Conservation (phyloP, 805 yeast genomes). For the Monosporozyma aquatica region DNA sequence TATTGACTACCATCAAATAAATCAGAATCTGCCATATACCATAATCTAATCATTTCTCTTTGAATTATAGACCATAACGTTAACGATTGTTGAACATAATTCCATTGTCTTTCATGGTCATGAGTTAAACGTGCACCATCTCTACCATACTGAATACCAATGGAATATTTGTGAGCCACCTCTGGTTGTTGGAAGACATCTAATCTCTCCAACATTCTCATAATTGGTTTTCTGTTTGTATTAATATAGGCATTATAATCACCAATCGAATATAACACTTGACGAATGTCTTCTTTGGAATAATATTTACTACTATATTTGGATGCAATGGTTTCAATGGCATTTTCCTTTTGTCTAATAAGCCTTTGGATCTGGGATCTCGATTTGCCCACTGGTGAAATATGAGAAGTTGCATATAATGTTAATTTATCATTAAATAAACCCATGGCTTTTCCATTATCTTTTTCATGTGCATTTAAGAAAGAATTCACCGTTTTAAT, state of each 20-base stretch:
- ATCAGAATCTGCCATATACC: slow-evolving; percentile 73
- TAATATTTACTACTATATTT: slow-evolving; percentile 38
- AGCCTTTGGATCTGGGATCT: slow-evolving; percentile 46
- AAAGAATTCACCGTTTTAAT: slow-evolving; percentile 50
- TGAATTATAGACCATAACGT: slow-evolving; percentile 69
- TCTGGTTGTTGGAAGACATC: slow-evolving; percentile 40
- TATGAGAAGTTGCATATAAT: slow-evolving; percentile 58
- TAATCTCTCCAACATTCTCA: slow-evolving; percentile 48
- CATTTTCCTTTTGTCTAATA: slow-evolving; percentile 57
- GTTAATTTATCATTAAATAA: slow-evolving; percentile 52
- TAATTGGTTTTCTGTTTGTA: slow-evolving; percentile 59
- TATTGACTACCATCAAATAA: slow-evolving; percentile 48
- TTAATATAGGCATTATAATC: slow-evolving; percentile 68
- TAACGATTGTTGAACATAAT: slow-evolving; percentile 67
- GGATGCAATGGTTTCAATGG: slow-evolving; percentile 51
- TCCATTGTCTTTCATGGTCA: slow-evolving; percentile 60
- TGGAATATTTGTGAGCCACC: slow-evolving; percentile 33
- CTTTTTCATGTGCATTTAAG: slow-evolving; percentile 35
- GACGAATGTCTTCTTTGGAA: slow-evolving; percentile 55
- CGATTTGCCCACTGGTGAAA: slow-evolving; percentile 49
- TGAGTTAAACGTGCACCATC: slow-evolving; percentile 68
- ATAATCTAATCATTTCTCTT: slow-evolving; percentile 66
- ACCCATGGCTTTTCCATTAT: slow-evolving; percentile 29
- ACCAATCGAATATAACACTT: slow-evolving; percentile 66
- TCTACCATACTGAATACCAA: slow-evolving; percentile 58